Percentiles rank a stretch among this genome's conserved stretches.
These are phyloP conservation scores for Globisporangium viniferum DNA, from an alignment of 352 stramenopile species.

Conservation along the genomic window DNA sequence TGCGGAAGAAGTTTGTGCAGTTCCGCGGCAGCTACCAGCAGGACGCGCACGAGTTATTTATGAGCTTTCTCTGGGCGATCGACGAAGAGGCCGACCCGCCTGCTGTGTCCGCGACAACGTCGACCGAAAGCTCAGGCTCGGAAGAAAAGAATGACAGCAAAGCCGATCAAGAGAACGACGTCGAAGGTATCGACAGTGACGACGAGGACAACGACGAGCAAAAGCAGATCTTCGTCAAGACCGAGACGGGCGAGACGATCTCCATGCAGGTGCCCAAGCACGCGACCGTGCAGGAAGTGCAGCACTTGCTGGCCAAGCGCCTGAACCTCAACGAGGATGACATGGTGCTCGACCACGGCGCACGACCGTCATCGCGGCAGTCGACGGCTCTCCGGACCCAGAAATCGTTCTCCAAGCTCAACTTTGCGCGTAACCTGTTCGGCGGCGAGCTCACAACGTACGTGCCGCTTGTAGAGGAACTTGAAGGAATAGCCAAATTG, in stretches of 20 bases:
- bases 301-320: conserved; percentile 49
- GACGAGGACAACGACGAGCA: conserved; percentile 25
- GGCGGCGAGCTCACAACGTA: conserved; percentile 52
- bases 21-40: conserved; percentile 96
- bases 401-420: conserved; percentile 47
- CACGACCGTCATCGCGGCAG: conserved; percentile 13
- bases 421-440: conserved; percentile 62
- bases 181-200: conserved; percentile 16
- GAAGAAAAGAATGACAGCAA: background rate
- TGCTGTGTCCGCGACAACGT: background rate
- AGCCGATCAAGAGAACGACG: background rate
- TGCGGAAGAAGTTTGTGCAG: conserved; percentile 83
- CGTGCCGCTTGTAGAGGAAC: conserved; percentile 6
- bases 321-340: conserved; percentile 54
- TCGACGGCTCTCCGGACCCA: conserved; percentile 22
- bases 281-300: conserved; percentile 48
- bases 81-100: conserved; percentile 69
- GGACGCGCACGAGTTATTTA: conserved; percentile 95
- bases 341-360: conserved; percentile 39
- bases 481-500: background rate
- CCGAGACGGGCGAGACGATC: conserved; percentile 54
- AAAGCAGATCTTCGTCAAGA: conserved; percentile 68
- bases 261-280: conserved; percentile 48
- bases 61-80: conserved; percentile 89
- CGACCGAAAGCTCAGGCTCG: conserved; percentile 3